Evolutionary conservation across 2,329 filamentous ascomycete genomes (phyloP).

Genomic region (Pseudogymnoascus sp.): DNA sequence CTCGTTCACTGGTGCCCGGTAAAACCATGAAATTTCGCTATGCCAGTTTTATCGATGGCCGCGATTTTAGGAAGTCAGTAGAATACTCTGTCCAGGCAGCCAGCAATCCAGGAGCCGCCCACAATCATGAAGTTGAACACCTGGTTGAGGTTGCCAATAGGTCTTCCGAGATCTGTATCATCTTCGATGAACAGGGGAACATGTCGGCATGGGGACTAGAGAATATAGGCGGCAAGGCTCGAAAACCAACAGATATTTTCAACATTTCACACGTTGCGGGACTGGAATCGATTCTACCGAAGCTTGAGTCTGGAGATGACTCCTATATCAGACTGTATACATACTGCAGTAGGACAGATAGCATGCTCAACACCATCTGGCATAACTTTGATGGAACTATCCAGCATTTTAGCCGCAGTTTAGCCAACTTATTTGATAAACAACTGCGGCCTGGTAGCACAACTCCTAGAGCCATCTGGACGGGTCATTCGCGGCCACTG

Average conservation of each 20-base stretch:
- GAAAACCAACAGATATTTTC: constrained; percentile 65
- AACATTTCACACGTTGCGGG: constrained; percentile 75
- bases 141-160: constrained; percentile 80
- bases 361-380: constrained; percentile 65
- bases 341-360: constrained; percentile 61
- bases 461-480: constrained; percentile 62
- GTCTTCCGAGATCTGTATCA: constrained; percentile 79
- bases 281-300: constrained; percentile 39
- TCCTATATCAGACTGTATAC: constrained; percentile 62
- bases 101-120: constrained; percentile 43
- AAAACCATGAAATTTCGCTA: constrained; percentile 45
- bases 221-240: constrained; percentile 67
- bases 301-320: not conserved
- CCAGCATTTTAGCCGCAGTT: constrained; percentile 70
- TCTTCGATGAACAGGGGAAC: constrained; percentile 74
- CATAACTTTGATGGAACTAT: constrained; percentile 84
- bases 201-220: constrained; percentile 94
- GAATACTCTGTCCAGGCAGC: constrained; percentile 65
- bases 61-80: constrained; percentile 71
- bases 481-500: constrained; percentile 73
- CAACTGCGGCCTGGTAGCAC: constrained; percentile 55
- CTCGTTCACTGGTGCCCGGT: constrained; percentile 18
- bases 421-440: constrained; percentile 77
- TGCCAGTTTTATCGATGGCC: constrained; percentile 76
- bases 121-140: constrained; percentile 71